A percentile compares a stretch with the other conserved stretches of the same genome.
Conservation (phyloP, 2,329 filamentous ascomycete species). For the Venturia nashicola region DNA sequence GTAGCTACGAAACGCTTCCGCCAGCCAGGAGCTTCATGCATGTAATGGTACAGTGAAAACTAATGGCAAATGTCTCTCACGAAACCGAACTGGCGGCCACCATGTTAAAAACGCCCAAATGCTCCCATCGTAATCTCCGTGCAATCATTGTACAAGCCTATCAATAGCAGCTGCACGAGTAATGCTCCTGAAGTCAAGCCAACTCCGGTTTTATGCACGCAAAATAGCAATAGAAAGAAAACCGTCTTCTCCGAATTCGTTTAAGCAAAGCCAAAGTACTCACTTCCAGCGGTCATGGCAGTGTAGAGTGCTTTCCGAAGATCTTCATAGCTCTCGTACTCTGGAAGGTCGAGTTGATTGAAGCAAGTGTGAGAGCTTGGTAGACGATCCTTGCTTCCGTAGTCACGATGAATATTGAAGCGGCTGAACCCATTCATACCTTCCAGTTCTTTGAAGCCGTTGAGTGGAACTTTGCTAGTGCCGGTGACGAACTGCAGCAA, state of each 20-base stretch:
- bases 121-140: neutral
- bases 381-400: constrained; percentile 88
- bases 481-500: constrained; percentile 95
- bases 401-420: constrained; percentile 98
- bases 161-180: neutral
- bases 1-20: neutral
- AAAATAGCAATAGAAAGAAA: neutral
- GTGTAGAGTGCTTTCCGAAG: constrained; percentile 82
- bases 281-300: constrained; percentile 93
- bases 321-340: constrained; percentile 92
- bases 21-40: neutral
- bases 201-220: neutral
- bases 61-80: neutral
- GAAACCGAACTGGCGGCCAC: neutral
- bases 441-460: constrained; percentile 97
- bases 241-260: neutral
- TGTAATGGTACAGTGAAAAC: neutral
- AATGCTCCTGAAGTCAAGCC: neutral
- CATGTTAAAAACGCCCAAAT: neutral
- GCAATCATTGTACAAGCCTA: neutral
- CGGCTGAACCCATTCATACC: constrained; percentile 97
- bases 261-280: constrained; percentile 95
- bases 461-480: constrained; percentile 94
- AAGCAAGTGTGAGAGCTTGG: constrained; percentile 98
- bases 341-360: constrained; percentile 96